Evolutionary conservation across 2,329 filamentous ascomycete genomes (phyloP).

Genomic region (Arthroderma sp.): DNA sequence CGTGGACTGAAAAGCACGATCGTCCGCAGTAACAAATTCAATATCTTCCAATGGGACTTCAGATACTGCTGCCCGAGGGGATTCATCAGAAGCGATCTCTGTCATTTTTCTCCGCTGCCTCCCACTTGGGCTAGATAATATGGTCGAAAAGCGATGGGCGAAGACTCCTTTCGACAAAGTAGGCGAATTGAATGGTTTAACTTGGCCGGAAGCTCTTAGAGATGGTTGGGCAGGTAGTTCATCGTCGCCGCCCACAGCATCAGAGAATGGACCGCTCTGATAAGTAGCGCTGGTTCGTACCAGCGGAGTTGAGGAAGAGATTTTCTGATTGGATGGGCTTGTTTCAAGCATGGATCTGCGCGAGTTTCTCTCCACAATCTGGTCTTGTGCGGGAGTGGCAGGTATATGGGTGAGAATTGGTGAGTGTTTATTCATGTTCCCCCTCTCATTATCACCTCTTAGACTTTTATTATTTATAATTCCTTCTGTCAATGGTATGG

Average conservation of each 20-base stretch:
- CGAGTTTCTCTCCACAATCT: conserved; percentile 10
- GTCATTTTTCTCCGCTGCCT: conserved; percentile 26
- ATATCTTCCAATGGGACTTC: conserved; percentile 19
- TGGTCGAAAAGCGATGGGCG: conserved; percentile 7
- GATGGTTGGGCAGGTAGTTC: conserved; percentile 1
- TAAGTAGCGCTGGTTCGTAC: not conserved
- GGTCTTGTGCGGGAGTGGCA: conserved; percentile 25
- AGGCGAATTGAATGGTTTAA: conserved; percentile 1
- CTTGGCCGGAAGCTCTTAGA: not conserved
- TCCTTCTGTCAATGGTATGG: no score
- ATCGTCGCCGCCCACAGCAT: conserved; percentile 1
- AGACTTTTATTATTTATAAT: no score
- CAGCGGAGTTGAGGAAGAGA: not conserved
- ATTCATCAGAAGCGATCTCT: conserved; percentile 30
- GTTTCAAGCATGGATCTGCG: conserved; percentile 24
- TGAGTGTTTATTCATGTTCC: conserved; percentile 17
- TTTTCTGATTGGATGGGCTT: conserved; percentile 13
- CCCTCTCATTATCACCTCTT: not conserved
- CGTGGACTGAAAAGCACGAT: conserved; percentile 25
- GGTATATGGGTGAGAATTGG: conserved; percentile 28
- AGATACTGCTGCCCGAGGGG: conserved; percentile 18
- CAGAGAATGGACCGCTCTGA: not conserved
- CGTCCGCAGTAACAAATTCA: conserved; percentile 27
- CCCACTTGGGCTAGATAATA: conserved; percentile 28
- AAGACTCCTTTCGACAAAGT: conserved; percentile 1